phyloP scores from a whole-genome alignment of 768 basidiomycete genomes.

The Mycena sanguinolenta region DNA sequence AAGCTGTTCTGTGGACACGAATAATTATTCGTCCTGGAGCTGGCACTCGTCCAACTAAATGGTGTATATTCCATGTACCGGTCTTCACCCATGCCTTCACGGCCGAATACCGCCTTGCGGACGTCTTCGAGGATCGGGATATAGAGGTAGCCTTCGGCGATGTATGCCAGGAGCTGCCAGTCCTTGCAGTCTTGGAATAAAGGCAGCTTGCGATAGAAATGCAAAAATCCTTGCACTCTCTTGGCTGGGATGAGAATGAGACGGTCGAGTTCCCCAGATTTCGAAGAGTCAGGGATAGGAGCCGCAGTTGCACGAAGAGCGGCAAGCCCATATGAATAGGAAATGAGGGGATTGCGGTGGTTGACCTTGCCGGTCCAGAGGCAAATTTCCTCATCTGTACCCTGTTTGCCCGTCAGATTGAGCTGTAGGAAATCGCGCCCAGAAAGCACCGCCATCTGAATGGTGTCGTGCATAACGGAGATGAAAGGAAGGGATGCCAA shows the following conservation, averaged over 20 bases:
- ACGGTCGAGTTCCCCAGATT: neutral
- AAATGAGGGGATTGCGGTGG: neutral
- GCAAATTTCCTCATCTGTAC: neutral
- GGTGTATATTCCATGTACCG: neutral
- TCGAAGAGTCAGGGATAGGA: neutral
- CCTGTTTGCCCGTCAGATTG: neutral
- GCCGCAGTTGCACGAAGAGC: neutral
- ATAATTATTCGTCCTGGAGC: neutral
- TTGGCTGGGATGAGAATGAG: neutral
- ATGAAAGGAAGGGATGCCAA: neutral
- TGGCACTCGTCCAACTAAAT: neutral
- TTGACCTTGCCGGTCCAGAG: slow-evolving; percentile 6
- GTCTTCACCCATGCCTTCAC: neutral
- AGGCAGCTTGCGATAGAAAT: neutral
- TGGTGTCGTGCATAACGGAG: neutral
- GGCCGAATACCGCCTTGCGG: neutral
- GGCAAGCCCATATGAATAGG: slow-evolving; percentile 1
- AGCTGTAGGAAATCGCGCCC: neutral
- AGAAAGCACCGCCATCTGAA: neutral
- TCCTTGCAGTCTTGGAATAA: neutral
- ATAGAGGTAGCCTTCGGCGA: neutral
- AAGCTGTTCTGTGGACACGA: neutral
- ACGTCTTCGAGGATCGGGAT: slow-evolving; percentile 1
- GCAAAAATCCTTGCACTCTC: neutral
- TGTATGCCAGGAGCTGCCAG: neutral